Base-by-base conservation (phyloP, 345 rosid genomes). In the Bruguiera gymnorhiza region DNA sequence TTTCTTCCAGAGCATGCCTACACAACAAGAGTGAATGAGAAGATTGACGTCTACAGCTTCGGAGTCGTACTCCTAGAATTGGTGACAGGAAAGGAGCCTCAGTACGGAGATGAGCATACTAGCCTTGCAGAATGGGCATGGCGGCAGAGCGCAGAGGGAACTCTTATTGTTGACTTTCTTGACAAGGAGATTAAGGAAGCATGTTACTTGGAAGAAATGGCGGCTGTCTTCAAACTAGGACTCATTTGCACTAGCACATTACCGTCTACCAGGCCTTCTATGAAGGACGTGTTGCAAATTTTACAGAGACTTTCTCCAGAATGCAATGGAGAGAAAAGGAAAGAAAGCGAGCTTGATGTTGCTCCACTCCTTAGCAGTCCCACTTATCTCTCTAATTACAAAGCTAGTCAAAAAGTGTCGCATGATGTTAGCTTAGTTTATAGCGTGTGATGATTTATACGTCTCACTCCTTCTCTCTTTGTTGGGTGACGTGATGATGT, bases 61-160 rank as follows among this genome's bases (percentile, higher is more conserved):
- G 97, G 97, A 4, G 98, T 88, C 15, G 98, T 94, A 15, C 87
- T 91, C 8, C 85, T 94, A 37, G 98, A 94, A 78, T 68, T 94
- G 78, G 92, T 79, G 65, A 88, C 98, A 0, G 98, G 97, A 72
- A 87, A 79, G 78, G 90, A 84, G 79, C 79, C 97, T 32, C 75
- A 82, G 24, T 57, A 34, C 1, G 92, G 90, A 32, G 91, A 87
- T 60, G 97, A 94, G 69, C 66, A 87, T 46, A 74, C 80, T 1
- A 84, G 81, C 82, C 88, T 94, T n/a, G 92, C 94, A n/a, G 90
- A 91, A 53, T 89, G 95, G 97, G 88, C 96, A 3, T 88, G 98
- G 93, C 82, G 69, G 70, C 89, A 78, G 57, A 82, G 65, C 53
- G 83, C 82, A 7, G 79, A 85, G 65, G 88, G 88, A 5, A 83